These are phyloP conservation scores for Pichia sp. DNA, from an alignment of 1,139 yeast species.

Conservation along the genomic window DNA sequence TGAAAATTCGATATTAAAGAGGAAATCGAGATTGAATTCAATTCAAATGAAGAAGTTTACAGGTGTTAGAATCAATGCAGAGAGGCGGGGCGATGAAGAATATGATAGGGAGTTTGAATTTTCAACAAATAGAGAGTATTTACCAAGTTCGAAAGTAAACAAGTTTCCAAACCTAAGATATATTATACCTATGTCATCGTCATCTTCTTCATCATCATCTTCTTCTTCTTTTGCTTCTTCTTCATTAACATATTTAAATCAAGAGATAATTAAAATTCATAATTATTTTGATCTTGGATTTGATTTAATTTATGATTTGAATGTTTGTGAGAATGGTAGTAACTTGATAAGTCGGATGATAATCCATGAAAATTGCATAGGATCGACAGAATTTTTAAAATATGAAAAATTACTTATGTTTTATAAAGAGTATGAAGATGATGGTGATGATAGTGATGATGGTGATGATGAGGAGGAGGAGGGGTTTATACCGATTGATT, in stretches of 20 bases:
- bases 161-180: background rate
- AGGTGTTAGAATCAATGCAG: constrained; percentile 31
- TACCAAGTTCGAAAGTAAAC: constrained; percentile 1
- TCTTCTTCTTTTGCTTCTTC: too few relatives aligned
- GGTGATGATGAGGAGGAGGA: background rate
- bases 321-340: constrained; percentile 22
- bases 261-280: constrained; percentile 36
- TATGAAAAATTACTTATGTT: constrained; percentile 34
- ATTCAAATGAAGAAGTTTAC: constrained; percentile 7
- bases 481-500: background rate
- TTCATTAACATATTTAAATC: background rate
- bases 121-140: constrained; percentile 19
- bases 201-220: background rate
- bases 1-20: constrained; percentile 43
- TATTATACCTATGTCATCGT: background rate
- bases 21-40: constrained; percentile 19
- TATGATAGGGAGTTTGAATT: constrained; percentile 39
- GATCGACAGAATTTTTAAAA: constrained; percentile 42
- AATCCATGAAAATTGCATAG: constrained; percentile 46
- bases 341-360: constrained; percentile 39
- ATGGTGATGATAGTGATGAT: too few relatives aligned
- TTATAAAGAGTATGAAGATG: too few relatives aligned
- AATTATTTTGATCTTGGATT: constrained; percentile 50
- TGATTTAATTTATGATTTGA: constrained; percentile 45
- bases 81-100: too few relatives aligned